Conservation (phyloP, 2,329 filamentous ascomycete genomes). For the Botrytis medusae region DNA sequence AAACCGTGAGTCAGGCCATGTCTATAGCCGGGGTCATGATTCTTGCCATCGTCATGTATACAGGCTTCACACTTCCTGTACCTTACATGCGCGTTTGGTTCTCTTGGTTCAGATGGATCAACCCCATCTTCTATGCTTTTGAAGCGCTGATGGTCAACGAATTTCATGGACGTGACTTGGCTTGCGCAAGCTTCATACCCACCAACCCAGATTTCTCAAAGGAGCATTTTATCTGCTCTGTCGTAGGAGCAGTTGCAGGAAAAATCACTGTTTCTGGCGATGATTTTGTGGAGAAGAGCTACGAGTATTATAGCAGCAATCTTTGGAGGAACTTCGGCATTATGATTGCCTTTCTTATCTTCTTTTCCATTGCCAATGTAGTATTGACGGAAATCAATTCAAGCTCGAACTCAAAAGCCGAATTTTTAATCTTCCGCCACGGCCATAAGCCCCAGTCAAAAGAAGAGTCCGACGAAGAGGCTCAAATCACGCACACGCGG, state of each 20-base stretch:
- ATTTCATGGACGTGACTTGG: constrained; percentile 48
- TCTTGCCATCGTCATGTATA: constrained; percentile 31
- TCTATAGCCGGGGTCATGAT: constrained; percentile 56
- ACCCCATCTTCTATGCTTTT: constrained; percentile 68
- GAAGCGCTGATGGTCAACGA: constrained; percentile 81
- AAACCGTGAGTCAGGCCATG: constrained; percentile 66
- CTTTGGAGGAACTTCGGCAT: constrained; percentile 57
- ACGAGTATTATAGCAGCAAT: constrained; percentile 39
- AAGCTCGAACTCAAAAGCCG: too few relatives aligned
- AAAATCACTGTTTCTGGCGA: constrained; percentile 41
- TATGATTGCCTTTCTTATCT: constrained; percentile 64
- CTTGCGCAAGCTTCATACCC: constrained; percentile 19
- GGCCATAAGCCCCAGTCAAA: too few relatives aligned
- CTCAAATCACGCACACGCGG: too few relatives aligned
- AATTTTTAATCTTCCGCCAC: too few relatives aligned
- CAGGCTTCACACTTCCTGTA: constrained; percentile 45
- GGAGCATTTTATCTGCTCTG: constrained; percentile 47
- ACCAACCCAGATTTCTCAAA: not conserved
- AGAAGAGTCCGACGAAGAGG: too few relatives aligned
- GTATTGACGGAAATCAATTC: too few relatives aligned
- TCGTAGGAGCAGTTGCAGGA: constrained; percentile 57
- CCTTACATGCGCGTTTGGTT: constrained; percentile 73
- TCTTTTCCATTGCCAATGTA: too few relatives aligned
- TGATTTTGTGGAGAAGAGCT: constrained; percentile 37
- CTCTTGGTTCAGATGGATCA: constrained; percentile 72